phyloP scores from a whole-genome alignment of 148 eudicot genomes.

The Bassia scoparia region DNA sequence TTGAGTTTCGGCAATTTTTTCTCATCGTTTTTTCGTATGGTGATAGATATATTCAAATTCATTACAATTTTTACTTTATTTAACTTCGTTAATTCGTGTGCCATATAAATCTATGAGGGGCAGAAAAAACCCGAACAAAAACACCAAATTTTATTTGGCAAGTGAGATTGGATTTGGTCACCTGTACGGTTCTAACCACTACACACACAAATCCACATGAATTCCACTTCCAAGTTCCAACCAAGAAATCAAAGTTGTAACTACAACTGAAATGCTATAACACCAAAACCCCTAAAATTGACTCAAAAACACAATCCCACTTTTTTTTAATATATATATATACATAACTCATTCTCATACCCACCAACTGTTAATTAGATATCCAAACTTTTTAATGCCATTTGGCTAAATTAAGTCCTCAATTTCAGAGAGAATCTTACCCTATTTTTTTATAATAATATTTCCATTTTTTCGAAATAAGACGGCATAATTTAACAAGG shows the following conservation, averaged over 20 bases:
- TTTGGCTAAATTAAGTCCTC: slow-evolving; percentile 13
- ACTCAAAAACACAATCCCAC: slow-evolving; percentile 6
- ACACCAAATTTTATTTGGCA: too few species aligned
- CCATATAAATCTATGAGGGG: too few species aligned
- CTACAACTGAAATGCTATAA: slow-evolving; percentile 1
- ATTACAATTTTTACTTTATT: too few species aligned
- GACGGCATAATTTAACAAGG: too few species aligned
- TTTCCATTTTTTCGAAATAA: too few species aligned
- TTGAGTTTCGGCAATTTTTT: too few species aligned
- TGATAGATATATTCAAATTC: too few species aligned
- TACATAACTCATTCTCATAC: not conserved
- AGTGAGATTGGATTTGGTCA: not conserved
- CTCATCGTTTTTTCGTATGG: too few species aligned
- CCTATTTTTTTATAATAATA: not conserved
- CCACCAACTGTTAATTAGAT: not conserved
- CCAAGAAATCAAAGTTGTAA: not conserved
- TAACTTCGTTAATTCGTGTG: too few species aligned
- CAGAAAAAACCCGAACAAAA: too few species aligned
- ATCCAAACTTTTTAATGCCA: slow-evolving; percentile 1
- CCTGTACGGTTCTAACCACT: not conserved
- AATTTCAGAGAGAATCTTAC: slow-evolving; percentile 21
- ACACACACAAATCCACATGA: not conserved
- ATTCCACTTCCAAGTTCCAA: slow-evolving; percentile 5
- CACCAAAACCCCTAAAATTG: not conserved
- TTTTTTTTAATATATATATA: not conserved